Conservation (phyloP, 768 basidiomycete genomes). For the Boletus huronensis region DNA sequence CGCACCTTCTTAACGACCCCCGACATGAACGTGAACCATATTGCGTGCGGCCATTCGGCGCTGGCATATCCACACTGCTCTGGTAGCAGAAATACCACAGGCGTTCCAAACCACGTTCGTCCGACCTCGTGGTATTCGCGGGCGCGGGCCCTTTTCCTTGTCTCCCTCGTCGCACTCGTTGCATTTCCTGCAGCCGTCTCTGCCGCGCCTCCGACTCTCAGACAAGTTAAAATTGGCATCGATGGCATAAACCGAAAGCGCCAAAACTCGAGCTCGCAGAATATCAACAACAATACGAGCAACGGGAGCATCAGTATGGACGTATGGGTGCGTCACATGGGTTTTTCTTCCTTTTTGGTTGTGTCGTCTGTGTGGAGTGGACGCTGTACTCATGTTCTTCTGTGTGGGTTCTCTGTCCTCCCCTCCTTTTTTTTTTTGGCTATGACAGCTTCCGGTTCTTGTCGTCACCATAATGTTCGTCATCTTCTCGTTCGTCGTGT, state of each 20-base stretch:
- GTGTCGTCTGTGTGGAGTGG: neutral
- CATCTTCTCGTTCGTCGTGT: constrained; percentile 20
- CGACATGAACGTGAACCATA: constrained; percentile 1
- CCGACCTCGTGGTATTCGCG: constrained; percentile 3
- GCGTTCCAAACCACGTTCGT: neutral
- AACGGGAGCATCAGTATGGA: constrained; percentile 12
- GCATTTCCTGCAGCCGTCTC: neutral
- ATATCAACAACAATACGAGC: neutral
- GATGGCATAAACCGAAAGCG: neutral
- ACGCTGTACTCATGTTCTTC: neutral
- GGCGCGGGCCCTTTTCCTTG: neutral
- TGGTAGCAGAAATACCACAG: constrained; percentile 1
- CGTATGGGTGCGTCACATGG: constrained; percentile 25
- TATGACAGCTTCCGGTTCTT: constrained; percentile 28
- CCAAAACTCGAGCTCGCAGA: neutral
- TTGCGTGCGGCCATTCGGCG: neutral
- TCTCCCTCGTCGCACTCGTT: constrained; percentile 4
- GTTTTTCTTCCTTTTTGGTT: neutral
- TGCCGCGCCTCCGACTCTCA: constrained; percentile 6
- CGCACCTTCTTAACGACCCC: neutral
- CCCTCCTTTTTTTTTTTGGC: neutral
- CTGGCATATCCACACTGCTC: constrained; percentile 4
- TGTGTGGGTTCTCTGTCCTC: neutral
- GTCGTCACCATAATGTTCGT: constrained; percentile 20
- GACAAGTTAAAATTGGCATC: neutral